Base-by-base conservation (phyloP, 1,284 basidiomycete genomes). In the Schizophyllum amplum region DNA sequence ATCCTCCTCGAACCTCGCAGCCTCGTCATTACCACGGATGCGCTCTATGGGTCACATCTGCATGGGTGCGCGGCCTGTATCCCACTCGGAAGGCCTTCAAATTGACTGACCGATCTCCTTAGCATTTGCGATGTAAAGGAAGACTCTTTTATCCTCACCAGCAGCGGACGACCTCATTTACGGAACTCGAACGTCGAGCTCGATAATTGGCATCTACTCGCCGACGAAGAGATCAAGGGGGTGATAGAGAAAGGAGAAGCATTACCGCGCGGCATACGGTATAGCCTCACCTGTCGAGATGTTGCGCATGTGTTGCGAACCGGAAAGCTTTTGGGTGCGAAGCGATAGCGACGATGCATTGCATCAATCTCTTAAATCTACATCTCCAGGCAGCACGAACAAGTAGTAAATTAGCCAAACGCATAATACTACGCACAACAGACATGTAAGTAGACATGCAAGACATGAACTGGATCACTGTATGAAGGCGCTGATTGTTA, bases 281-380 rank as follows among this genome's bases (percentile, higher is more conserved):
- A 90, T 56, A 96, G 92, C 70, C 70, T 97, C 65, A 97, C 94
- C 1, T 97, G 92, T 69, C 79, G 94, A 52, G 90, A 91, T 65
- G 90, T 94, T 5, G 78, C 78, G 60, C 86, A 80, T 65, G 83
- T 90, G 52, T 69, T 70, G 6, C 62, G 53, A n/a, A 20, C 48
- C 24, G 13, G 48, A 2, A 50, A 24, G 5, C 13, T 50, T 11
- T 11, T 50, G 24, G 48, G 48, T 21, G 48, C 13, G 3, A 5
- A n/a, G 48, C 3, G 48, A 9, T 11, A 24, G 48, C 24, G 48
- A n/a, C n/a, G n/a, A n/a, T n/a, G n/a, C n/a, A n/a, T n/a, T n/a
- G n/a, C n/a, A n/a, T n/a, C n/a, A n/a, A n/a, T n/a, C n/a, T n/a
- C n/a, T n/a, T n/a, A n/a, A n/a, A n/a, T n/a, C n/a, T n/a, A n/a